Base-by-base conservation (phyloP, 1,284 basidiomycete genomes). In the Amylostereum areolatum region DNA sequence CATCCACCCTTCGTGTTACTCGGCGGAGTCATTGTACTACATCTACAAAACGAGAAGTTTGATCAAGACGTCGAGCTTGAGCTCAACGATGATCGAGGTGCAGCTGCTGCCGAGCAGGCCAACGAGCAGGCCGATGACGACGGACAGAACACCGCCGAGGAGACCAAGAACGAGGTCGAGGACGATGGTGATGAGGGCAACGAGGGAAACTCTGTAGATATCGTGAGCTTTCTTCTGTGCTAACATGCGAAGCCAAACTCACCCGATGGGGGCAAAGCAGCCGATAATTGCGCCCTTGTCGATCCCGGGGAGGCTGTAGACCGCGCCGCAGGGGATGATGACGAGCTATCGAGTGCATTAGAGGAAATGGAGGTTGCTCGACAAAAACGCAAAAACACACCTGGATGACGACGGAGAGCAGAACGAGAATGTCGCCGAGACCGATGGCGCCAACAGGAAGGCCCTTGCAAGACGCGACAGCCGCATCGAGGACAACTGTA, bases 91-190 rank as follows among this genome's bases (percentile, higher is more conserved):
- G 41, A 43, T 8, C 41, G 12, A 6, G 5, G 30, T 28, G 37
- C 37, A 39, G 24, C 25, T 10, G 28, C 41, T 28, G 25, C 41
- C 41, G 24, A 43, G 41, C 25, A 43, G 41, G 25, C 5, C 41
- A 29, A 43, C 41, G n/a, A 43, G 41, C n/a, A 43, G 41, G 30
- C 24, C 41, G 25, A 43, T 29, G 41, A 43, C 41, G 12, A 43
- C 25, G 41, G 24, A 12, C 7, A 43, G 24, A 6, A 43, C 25
- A 27, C 41, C 41, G 25, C n/a, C 24, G 34, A 35, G 34, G 34
- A 35, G 34, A n/a, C 34, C 34, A n/a, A 35, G 34, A n/a, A 43
- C 41, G 41, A 43, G 41, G n/a, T 39, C 27, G 37, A 39, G 27
- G 37, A 39, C 37, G 12, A 39, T 39, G 9, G 18, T 4, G 8